phyloP scores from a whole-genome alignment of 768 basidiomycete genomes.

The Boletellus ananiceps region DNA sequence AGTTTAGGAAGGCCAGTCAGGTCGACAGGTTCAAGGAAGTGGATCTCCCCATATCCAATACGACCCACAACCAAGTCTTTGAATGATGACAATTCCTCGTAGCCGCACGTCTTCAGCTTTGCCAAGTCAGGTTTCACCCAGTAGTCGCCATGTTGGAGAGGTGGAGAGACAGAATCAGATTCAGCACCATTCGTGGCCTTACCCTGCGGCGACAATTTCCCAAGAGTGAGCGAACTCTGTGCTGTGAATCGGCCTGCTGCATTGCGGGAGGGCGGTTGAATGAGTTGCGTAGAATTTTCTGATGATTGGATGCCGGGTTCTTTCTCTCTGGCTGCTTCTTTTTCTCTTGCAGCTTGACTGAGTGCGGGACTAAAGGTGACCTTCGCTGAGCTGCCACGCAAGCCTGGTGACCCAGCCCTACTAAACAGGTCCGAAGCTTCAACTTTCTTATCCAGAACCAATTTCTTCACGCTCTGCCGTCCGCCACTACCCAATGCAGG shows the following conservation, averaged over 20 bases:
- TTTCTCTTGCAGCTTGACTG: constrained; percentile 70
- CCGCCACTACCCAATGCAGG: constrained; percentile 65
- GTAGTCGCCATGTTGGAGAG: constrained; percentile 83
- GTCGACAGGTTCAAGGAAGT: constrained; percentile 77
- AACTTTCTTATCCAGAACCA: constrained; percentile 82
- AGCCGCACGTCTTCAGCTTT: constrained; percentile 64
- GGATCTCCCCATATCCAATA: constrained; percentile 85
- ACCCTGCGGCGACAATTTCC: constrained; percentile 23
- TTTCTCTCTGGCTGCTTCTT: constrained; percentile 48
- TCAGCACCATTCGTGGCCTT: constrained; percentile 28
- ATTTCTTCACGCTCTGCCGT: constrained; percentile 86
- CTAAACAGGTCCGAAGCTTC: constrained; percentile 70
- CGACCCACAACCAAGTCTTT: constrained; percentile 82
- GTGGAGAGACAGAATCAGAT: constrained; percentile 25
- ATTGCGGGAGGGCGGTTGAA: constrained; percentile 37
- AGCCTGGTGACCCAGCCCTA: constrained; percentile 36
- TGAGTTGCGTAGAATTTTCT: constrained; percentile 15
- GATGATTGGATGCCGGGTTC: constrained; percentile 26
- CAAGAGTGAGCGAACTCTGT: constrained; percentile 30
- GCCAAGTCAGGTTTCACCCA: constrained; percentile 80
- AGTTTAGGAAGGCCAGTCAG: constrained; percentile 81
- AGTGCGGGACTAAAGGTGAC: constrained; percentile 73
- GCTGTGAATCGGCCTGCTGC: constrained; percentile 40
- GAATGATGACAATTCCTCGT: constrained; percentile 70
- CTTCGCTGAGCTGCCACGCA: constrained; percentile 36